A percentile compares a stretch with the other conserved stretches of the same genome.
Evolutionary conservation across 1,284 basidiomycete species (phyloP).

Genomic region (Cutaneotrichosporon cutaneum): DNA sequence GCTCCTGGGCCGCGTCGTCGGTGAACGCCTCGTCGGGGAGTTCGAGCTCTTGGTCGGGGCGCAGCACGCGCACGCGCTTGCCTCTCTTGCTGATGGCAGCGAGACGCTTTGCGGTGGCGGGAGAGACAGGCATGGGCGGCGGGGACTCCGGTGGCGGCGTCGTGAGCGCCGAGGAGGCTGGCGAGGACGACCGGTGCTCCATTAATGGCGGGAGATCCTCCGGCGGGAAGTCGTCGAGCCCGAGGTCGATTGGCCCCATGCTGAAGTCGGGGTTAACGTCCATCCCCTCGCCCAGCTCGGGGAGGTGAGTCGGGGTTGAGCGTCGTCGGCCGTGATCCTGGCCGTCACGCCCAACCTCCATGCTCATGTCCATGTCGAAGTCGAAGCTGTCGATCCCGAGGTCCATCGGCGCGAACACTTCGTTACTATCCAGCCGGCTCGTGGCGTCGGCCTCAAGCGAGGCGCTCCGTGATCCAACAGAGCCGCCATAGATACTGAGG

Average conservation of each 20-base stretch:
- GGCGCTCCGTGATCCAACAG: constrained; percentile 32
- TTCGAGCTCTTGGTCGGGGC: constrained; percentile 71
- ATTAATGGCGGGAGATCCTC: constrained; percentile 9
- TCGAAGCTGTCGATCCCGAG: constrained; percentile 34
- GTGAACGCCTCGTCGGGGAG: not conserved
- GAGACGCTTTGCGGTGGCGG: constrained; percentile 56
- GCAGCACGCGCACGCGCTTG: constrained; percentile 61
- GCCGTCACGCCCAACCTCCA: constrained; percentile 75
- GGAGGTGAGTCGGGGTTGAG: constrained; percentile 48
- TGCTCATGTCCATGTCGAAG: constrained; percentile 29
- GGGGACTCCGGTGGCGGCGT: constrained; percentile 47
- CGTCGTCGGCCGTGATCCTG: not conserved
- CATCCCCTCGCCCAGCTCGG: constrained; percentile 35
- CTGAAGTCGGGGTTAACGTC: constrained; percentile 18
- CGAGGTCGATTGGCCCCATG: constrained; percentile 17
- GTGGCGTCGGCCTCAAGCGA: constrained; percentile 29
- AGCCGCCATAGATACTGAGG: constrained; percentile 49
- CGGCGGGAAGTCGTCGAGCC: constrained; percentile 47
- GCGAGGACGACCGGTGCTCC: not conserved
- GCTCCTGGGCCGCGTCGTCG: constrained; percentile 67
- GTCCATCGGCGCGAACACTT: constrained; percentile 58
- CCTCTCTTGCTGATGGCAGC: constrained; percentile 40
- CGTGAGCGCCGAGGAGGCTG: constrained; percentile 23
- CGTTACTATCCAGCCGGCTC: constrained; percentile 75
- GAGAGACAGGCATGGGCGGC: constrained; percentile 54